These are phyloP conservation scores for Cladophialophora bantiana DNA, from an alignment of 2,329 filamentous ascomycete genomes.

Conservation along the genomic window DNA sequence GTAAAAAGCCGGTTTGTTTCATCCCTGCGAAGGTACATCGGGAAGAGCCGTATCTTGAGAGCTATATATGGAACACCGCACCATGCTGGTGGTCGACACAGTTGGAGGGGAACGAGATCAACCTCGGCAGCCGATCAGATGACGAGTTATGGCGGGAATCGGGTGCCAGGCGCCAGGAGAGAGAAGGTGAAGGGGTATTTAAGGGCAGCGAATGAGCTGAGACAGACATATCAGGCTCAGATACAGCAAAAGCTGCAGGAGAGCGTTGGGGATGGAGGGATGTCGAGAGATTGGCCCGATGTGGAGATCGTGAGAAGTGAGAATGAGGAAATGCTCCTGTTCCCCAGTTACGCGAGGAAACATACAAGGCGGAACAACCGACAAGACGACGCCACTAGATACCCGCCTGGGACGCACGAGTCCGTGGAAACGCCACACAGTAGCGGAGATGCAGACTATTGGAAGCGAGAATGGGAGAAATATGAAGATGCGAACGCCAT, in stretches of 20 bases:
- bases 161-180: conserved; percentile 73
- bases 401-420: conserved; percentile 43
- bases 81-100: conserved; percentile 28
- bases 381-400: conserved; percentile 40
- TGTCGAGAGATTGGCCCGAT: conserved; percentile 82
- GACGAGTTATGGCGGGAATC: conserved; percentile 44
- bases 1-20: conserved; percentile 7
- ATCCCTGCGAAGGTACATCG: conserved; percentile 8
- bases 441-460: conserved; percentile 73
- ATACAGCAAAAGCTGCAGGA: conserved; percentile 57
- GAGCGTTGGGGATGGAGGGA: conserved; percentile 56
- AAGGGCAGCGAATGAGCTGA: conserved; percentile 73
- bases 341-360: conserved; percentile 87
- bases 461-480: conserved; percentile 78
- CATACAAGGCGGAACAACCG: conserved; percentile 62
- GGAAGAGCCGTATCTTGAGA: conserved; percentile 45
- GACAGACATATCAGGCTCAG: conserved; percentile 69
- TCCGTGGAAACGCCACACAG: conserved; percentile 52
- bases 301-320: conserved; percentile 80
- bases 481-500: conserved; percentile 83
- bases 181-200: conserved; percentile 78
- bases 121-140: conserved; percentile 29
- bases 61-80: conserved; percentile 41
- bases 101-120: conserved; percentile 33
- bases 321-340: conserved; percentile 90